A percentile compares a stretch with the other conserved stretches of the same genome.
phyloP scores from a whole-genome alignment of 2,329 filamentous ascomycete genomes.

The Juglanconis juglandina region DNA sequence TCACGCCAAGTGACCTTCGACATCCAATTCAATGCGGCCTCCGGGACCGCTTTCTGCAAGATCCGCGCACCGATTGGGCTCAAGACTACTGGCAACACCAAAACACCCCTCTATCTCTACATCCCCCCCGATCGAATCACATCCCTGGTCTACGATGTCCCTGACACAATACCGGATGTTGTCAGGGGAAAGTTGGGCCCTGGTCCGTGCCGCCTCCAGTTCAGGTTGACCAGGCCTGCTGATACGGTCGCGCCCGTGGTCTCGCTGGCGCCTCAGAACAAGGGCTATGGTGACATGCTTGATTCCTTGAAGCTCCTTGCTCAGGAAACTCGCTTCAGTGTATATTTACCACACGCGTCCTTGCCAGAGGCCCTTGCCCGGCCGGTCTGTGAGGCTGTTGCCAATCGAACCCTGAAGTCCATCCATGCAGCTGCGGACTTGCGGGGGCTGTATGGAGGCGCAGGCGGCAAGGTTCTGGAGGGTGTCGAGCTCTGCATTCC shows the following conservation, averaged over 20 bases:
- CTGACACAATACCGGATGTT: background rate
- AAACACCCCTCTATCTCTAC: background rate
- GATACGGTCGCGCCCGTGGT: background rate
- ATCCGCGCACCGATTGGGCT: background rate
- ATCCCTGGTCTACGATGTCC: background rate
- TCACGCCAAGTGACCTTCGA: background rate
- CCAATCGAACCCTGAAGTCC: slow-evolving; percentile 11
- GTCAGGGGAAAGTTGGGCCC: background rate
- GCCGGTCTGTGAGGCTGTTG: background rate
- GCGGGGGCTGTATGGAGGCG: slow-evolving; percentile 42
- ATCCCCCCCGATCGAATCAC: background rate
- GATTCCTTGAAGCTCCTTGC: slow-evolving; percentile 2
- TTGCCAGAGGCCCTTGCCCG: background rate
- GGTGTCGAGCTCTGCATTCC: background rate
- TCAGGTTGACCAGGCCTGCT: background rate
- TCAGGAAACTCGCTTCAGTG: background rate
- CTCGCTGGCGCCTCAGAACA: background rate
- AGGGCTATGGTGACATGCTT: background rate
- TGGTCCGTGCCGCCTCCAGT: background rate
- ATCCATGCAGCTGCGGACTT: slow-evolving; percentile 39
- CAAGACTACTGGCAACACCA: background rate
- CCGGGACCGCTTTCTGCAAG: background rate
- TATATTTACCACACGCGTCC: background rate
- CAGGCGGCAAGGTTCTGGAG: background rate
- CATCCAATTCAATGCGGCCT: background rate